These are phyloP conservation scores for Neurospora pannonica DNA, from an alignment of 495 filamentous ascomycete species.

Conservation along the genomic window DNA sequence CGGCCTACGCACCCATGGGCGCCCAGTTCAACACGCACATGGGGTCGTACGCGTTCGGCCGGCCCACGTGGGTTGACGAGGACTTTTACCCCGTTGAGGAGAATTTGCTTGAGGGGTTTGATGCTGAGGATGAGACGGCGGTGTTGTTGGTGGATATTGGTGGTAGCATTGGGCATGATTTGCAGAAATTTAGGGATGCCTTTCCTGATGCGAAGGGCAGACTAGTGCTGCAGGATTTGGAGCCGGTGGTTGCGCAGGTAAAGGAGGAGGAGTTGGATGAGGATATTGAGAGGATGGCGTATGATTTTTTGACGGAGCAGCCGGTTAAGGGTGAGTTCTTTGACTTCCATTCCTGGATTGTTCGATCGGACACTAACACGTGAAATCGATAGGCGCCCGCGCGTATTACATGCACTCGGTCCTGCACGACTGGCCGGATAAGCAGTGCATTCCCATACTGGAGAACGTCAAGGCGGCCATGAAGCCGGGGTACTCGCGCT, in stretches of 20 bases:
- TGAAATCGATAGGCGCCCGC: constrained; percentile 24
- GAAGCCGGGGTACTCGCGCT: constrained; percentile 37
- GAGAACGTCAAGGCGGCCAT: constrained; percentile 28
- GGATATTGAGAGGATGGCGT: constrained; percentile 18
- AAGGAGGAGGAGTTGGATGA: constrained; percentile 1
- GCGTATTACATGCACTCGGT: constrained; percentile 36
- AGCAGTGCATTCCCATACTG: constrained; percentile 31
- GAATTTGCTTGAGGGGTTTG: constrained; percentile 16
- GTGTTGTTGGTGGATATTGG: constrained; percentile 40
- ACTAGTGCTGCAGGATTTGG: constrained; percentile 39
- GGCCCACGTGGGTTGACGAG: constrained; percentile 38
- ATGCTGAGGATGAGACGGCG: constrained; percentile 15
- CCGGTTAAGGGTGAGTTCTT: constrained; percentile 31
- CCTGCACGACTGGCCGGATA: constrained; percentile 42
- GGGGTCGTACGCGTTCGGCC: constrained; percentile 34
- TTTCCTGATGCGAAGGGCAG: constrained; percentile 20
- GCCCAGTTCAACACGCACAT: constrained; percentile 38
- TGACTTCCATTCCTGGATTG: neutral
- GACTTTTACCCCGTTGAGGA: constrained; percentile 37
- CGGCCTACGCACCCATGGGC: neutral
- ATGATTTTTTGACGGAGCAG: constrained; percentile 37
- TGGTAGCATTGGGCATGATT: constrained; percentile 36
- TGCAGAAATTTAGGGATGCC: constrained; percentile 25
- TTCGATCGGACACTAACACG: neutral
- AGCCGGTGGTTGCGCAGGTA: constrained; percentile 27